phyloP scores from a whole-genome alignment of 1,284 basidiomycete species.

The Schizophyllum commune region DNA sequence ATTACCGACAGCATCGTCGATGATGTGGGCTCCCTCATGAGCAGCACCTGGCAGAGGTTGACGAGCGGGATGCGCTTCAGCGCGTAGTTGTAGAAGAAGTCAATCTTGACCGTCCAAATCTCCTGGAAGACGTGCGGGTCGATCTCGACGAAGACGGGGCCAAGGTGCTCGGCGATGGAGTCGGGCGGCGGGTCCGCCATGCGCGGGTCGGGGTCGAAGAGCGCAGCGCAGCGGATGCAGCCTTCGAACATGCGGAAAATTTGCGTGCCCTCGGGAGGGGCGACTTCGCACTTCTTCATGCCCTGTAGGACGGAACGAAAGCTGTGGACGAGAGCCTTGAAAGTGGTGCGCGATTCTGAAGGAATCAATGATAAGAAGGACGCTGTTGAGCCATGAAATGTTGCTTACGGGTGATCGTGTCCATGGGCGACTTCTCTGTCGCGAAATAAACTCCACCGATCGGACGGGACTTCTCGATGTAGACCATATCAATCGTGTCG shows the following conservation, averaged over 20 bases:
- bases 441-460: slow-evolving; percentile 68
- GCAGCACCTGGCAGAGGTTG: slow-evolving; percentile 83
- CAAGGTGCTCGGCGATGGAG: slow-evolving; percentile 73
- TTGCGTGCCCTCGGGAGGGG: slow-evolving; percentile 79
- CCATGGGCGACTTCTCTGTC: slow-evolving; percentile 65
- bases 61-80: slow-evolving; percentile 77
- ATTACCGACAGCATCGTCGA: slow-evolving; percentile 91
- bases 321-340: slow-evolving; percentile 86
- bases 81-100: slow-evolving; percentile 78
- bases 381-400: not conserved
- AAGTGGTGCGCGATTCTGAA: slow-evolving; percentile 78
- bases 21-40: slow-evolving; percentile 78
- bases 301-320: slow-evolving; percentile 80
- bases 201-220: slow-evolving; percentile 78
- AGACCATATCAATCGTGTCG: slow-evolving; percentile 35
- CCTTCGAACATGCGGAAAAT: slow-evolving; percentile 86
- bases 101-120: slow-evolving; percentile 89
- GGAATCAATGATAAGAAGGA: not conserved
- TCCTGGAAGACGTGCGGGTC: slow-evolving; percentile 91
- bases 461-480: slow-evolving; percentile 77
- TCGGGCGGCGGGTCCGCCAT: slow-evolving; percentile 70
- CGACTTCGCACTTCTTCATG: slow-evolving; percentile 75
- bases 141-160: slow-evolving; percentile 70
- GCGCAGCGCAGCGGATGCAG: slow-evolving; percentile 77
- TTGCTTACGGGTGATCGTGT: slow-evolving; percentile 57